Conservation (phyloP, 345 rosid genomes). For the Punica granatum region DNA sequence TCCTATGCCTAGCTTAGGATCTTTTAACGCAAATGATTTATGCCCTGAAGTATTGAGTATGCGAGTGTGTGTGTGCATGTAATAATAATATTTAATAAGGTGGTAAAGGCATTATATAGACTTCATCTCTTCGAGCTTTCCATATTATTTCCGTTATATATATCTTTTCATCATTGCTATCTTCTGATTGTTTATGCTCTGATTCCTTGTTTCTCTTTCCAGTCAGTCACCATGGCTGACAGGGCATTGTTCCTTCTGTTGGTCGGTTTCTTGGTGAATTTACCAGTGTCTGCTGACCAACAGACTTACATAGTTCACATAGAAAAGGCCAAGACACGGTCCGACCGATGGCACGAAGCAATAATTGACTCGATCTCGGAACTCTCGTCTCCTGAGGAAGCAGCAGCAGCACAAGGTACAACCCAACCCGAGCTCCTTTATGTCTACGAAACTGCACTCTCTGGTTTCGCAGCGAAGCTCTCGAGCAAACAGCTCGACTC, state of each 20-base stretch:
- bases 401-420: constrained; percentile 1
- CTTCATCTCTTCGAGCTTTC: too few species aligned
- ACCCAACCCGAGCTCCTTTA: constrained; percentile 43
- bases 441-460: constrained; percentile 41
- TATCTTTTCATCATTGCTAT: background rate
- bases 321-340: constrained; percentile 28
- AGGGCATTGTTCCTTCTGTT: constrained; percentile 17
- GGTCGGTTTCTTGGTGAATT: background rate
- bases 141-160: background rate
- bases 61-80: too few species aligned
- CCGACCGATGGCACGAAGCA: constrained; percentile 29
- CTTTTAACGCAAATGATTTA: too few species aligned
- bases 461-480: constrained; percentile 67
- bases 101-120: too few species aligned
- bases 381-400: constrained; percentile 18
- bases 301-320: constrained; percentile 59
- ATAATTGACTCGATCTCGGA: constrained; percentile 28
- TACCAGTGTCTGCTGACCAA: background rate
- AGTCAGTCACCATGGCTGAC: constrained; percentile 18
- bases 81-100: too few species aligned
- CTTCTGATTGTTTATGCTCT: background rate
- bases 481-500: constrained; percentile 36
- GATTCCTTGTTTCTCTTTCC: background rate
- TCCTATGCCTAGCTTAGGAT: too few species aligned
- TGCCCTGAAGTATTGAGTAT: too few species aligned